These are phyloP conservation scores for Byssothecium circinans DNA, from an alignment of 2,329 filamentous ascomycete species.

Conservation along the genomic window DNA sequence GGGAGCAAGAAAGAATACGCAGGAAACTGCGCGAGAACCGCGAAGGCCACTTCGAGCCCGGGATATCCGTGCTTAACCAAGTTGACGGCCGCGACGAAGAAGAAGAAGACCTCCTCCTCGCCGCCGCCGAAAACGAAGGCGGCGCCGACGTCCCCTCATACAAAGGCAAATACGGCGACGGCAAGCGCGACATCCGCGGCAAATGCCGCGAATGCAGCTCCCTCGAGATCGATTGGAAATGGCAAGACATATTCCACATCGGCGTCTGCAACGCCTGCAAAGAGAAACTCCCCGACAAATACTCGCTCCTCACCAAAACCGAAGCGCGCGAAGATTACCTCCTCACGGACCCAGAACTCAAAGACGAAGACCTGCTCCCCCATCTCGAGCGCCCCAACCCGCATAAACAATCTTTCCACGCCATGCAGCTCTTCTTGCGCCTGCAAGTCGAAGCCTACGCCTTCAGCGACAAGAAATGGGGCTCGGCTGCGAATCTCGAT, in stretches of 20 bases:
- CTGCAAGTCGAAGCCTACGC: constrained; percentile 95
- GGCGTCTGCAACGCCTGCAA: constrained; percentile 83
- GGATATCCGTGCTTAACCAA: constrained; percentile 70
- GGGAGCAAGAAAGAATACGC: constrained; percentile 81
- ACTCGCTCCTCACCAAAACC: constrained; percentile 93
- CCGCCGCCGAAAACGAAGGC: constrained; percentile 48
- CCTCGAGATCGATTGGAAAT: constrained; percentile 91
- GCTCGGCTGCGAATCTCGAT: constrained; percentile 79
- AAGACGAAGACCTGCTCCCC: constrained; percentile 81
- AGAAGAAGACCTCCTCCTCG: constrained; percentile 29
- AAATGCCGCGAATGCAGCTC: constrained; percentile 81
- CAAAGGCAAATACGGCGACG: constrained; percentile 39
- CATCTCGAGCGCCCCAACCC: constrained; percentile 90
- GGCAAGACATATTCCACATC: constrained; percentile 80
- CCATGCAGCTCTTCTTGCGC: constrained; percentile 97
- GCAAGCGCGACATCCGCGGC: constrained; percentile 55
- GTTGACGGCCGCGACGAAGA: constrained; percentile 41
- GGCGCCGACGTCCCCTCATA: constrained; percentile 20
- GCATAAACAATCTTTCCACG: constrained; percentile 93
- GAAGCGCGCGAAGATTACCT: constrained; percentile 95
- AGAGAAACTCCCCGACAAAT: constrained; percentile 86
- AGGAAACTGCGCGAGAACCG: constrained; percentile 72
- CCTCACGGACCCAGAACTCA: constrained; percentile 91
- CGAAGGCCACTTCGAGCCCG: constrained; percentile 84
- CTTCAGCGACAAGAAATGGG: constrained; percentile 82